These are phyloP conservation scores for Phaeosphaeria sp. DNA, from an alignment of 2,329 filamentous ascomycete species.

Conservation along the genomic window DNA sequence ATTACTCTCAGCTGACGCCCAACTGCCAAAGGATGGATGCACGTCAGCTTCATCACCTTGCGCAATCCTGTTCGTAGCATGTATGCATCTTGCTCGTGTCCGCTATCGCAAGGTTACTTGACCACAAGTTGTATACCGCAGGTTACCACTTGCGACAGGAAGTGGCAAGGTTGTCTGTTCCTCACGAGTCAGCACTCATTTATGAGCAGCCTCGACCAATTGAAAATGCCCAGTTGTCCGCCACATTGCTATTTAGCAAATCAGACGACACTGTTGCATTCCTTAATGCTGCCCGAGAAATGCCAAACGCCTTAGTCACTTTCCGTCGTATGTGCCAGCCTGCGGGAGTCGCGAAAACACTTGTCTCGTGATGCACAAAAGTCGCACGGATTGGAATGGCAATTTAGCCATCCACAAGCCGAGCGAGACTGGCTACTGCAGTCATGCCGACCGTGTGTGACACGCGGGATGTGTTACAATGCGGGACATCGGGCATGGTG, in stretches of 20 bases:
- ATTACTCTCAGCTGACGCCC: neutral
- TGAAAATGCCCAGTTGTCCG: too few species aligned
- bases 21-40: constrained; percentile 8
- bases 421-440: constrained; percentile 35
- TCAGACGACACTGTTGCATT: too few species aligned
- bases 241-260: too few species aligned
- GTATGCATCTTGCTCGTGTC: constrained; percentile 1
- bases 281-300: too few species aligned
- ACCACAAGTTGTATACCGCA: neutral
- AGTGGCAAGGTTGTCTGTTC: too few species aligned
- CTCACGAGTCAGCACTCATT: too few species aligned
- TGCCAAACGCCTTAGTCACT: too few species aligned
- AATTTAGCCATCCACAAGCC: constrained; percentile 19
- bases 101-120: neutral
- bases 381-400: constrained; percentile 25
- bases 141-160: too few species aligned
- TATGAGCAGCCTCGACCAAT: too few species aligned
- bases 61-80: constrained; percentile 13
- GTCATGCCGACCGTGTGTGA: constrained; percentile 28
- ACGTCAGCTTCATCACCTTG: constrained; percentile 17
- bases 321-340: too few species aligned
- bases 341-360: constrained; percentile 26
- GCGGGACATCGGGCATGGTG: too few species aligned
- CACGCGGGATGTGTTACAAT: constrained; percentile 32
- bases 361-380: constrained; percentile 40